Conservation (phyloP, 192 early-diverging fungal species). For the Umbelopsis sp. region DNA sequence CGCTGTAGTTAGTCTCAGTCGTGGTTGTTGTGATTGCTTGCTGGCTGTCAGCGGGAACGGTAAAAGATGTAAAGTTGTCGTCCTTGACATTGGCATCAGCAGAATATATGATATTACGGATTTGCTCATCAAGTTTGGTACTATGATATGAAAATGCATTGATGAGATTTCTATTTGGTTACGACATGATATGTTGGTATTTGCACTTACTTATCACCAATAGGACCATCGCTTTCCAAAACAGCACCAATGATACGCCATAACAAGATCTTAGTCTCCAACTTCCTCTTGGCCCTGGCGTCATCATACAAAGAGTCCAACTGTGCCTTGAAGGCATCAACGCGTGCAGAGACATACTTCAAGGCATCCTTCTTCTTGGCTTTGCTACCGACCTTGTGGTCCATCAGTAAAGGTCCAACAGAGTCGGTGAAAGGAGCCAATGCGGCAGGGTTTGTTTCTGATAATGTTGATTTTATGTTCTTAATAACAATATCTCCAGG, state of each 20-base stretch:
- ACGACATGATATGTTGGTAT: too few species aligned
- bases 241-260: conserved; percentile 66
- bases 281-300: neutral
- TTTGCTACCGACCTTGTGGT: conserved; percentile 43
- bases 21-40: conserved; percentile 1
- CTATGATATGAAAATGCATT: conserved; percentile 13
- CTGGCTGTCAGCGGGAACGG: conserved; percentile 38
- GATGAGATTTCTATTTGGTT: neutral
- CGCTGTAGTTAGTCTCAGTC: conserved; percentile 20
- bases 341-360: conserved; percentile 43
- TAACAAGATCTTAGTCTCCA: conserved; percentile 42
- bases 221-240: conserved; percentile 64
- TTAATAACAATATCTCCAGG: conserved; percentile 58
- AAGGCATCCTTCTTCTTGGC: conserved; percentile 53
- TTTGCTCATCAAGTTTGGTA: conserved; percentile 49
- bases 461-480: conserved; percentile 49
- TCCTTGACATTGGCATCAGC: conserved; percentile 6
- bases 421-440: conserved; percentile 37
- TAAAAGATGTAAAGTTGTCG: conserved; percentile 30
- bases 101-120: conserved; percentile 47
- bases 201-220: conserved; percentile 56
- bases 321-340: conserved; percentile 24
- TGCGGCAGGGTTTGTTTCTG: neutral
- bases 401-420: conserved; percentile 64
- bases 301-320: conserved; percentile 7